Conservation (phyloP, 441 rosid species). For the Populus hybrid region DNA sequence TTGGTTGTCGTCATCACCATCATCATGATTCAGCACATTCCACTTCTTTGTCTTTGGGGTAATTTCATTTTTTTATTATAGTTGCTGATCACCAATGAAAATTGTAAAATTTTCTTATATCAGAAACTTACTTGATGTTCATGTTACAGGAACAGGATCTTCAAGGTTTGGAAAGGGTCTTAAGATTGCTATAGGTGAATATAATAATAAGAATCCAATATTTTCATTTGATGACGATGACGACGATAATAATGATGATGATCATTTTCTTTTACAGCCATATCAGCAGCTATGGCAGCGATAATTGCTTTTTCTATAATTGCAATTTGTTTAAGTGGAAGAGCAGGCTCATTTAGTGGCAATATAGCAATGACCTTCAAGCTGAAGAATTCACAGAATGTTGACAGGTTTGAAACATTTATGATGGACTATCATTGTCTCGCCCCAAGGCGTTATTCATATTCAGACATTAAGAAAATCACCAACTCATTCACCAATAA, state of each 20-base stretch:
- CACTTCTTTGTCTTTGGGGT: too few species aligned
- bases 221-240: too few species aligned
- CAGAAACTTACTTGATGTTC: neutral
- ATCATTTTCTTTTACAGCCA: neutral
- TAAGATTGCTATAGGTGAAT: neutral
- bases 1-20: too few species aligned
- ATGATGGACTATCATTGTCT: neutral
- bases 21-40: too few species aligned
- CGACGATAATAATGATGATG: too few species aligned
- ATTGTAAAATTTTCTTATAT: too few species aligned
- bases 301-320: neutral
- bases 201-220: neutral
- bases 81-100: too few species aligned
- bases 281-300: too few species aligned
- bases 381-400: neutral
- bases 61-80: too few species aligned
- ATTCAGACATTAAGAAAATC: conserved; percentile 1
- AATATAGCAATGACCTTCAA: neutral
- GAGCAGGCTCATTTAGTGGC: neutral
- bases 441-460: neutral
- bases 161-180: neutral
- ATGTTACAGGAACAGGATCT: neutral
- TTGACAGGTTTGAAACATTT: neutral
- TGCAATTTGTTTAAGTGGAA: neutral
- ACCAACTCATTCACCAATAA: neutral